Evolutionary conservation across 2,329 filamentous ascomycete species (phyloP).

Genomic region (Pyrenochaeta sp.): DNA sequence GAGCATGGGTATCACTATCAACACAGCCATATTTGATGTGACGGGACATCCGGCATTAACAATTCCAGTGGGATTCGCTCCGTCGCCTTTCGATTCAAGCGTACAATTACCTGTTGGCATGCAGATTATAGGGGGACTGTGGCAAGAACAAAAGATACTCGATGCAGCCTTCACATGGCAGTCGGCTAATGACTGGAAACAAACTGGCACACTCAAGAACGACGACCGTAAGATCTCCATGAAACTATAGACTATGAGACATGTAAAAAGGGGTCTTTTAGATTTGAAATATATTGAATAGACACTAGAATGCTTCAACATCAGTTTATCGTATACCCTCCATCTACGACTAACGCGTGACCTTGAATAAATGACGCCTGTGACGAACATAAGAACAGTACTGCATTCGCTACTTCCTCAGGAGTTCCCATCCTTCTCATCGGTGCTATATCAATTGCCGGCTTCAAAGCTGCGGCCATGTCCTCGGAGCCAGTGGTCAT

Average conservation of each 20-base stretch:
- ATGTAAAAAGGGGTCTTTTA: background rate
- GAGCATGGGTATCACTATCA: conserved; percentile 39
- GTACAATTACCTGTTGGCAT: conserved; percentile 48
- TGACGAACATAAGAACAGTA: conserved; percentile 60
- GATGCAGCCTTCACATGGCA: conserved; percentile 40
- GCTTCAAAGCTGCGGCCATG: conserved; percentile 41
- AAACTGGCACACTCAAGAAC: conserved; percentile 8
- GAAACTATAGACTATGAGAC: no score
- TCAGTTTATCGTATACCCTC: conserved; percentile 44
- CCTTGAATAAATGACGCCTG: conserved; percentile 64
- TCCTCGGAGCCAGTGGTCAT: conserved; percentile 32
- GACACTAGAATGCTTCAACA: no score
- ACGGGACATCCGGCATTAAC: conserved; percentile 42
- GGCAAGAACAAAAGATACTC: conserved; percentile 46
- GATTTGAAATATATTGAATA: no score
- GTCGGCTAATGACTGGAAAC: conserved; percentile 34
- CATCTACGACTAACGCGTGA: conserved; percentile 57
- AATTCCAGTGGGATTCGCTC: conserved; percentile 35
- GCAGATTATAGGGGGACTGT: conserved; percentile 49
- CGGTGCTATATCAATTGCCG: conserved; percentile 56
- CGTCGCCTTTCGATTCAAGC: conserved; percentile 24
- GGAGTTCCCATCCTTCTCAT: conserved; percentile 56
- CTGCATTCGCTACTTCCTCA: conserved; percentile 63
- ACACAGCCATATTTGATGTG: conserved; percentile 39
- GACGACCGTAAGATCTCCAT: no score